phyloP scores from a whole-genome alignment of 768 basidiomycete genomes.

The Tephrocybe sp. region DNA sequence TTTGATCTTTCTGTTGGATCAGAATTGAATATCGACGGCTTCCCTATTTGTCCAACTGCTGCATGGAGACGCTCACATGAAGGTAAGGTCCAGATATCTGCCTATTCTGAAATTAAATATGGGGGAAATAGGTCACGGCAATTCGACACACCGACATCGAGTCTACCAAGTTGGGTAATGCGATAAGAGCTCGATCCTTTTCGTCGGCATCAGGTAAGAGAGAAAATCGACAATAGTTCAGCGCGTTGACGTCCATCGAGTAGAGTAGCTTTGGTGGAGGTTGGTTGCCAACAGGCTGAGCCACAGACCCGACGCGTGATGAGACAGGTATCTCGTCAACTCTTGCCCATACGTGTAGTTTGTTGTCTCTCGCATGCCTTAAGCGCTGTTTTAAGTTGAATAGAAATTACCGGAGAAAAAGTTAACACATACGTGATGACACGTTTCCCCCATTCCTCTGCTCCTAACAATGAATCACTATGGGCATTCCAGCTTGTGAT shows the following conservation, averaged over 20 bases:
- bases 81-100: constrained; percentile 85
- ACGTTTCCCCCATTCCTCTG: constrained; percentile 67
- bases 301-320: constrained; percentile 53
- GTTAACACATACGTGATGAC: constrained; percentile 71
- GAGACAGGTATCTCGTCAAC: constrained; percentile 42
- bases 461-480: constrained; percentile 67
- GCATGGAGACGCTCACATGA: constrained; percentile 71
- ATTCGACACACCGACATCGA: constrained; percentile 39
- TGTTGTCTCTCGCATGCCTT: constrained; percentile 86
- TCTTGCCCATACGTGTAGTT: constrained; percentile 71
- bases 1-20: constrained; percentile 53
- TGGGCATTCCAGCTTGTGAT: constrained; percentile 79
- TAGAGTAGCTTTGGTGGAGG: constrained; percentile 52
- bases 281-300: constrained; percentile 36
- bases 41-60: constrained; percentile 65
- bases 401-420: too few species aligned
- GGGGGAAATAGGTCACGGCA: not conserved
- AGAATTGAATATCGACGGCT: constrained; percentile 32
- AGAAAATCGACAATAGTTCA: constrained; percentile 92
- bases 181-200: constrained; percentile 51
- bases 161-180: constrained; percentile 86
- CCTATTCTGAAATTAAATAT: constrained; percentile 42
- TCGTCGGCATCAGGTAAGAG: constrained; percentile 36
- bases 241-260: constrained; percentile 85
- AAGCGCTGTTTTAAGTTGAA: constrained; percentile 2